phyloP scores from a whole-genome alignment of 2,329 filamentous ascomycete species.

The Penicillium janthinellum region DNA sequence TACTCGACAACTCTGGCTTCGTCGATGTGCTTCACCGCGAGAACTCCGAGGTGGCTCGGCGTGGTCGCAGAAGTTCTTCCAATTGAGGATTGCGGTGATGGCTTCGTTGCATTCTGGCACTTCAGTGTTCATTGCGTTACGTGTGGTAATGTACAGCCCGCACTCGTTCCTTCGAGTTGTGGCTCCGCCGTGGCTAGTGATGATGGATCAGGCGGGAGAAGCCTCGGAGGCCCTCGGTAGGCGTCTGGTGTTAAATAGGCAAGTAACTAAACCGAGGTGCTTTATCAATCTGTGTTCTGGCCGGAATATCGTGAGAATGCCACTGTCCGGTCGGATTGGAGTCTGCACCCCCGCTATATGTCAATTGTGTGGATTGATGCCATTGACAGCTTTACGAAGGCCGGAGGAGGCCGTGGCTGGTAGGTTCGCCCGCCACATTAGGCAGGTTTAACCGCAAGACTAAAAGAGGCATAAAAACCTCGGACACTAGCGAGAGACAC shows the following conservation, averaged over 20 bases:
- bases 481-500: background rate
- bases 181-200: slow-evolving; percentile 47
- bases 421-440: slow-evolving; percentile 1
- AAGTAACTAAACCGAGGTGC: background rate
- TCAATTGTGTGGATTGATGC: background rate
- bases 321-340: background rate
- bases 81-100: slow-evolving; percentile 54
- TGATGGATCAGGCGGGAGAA: slow-evolving; percentile 41
- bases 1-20: slow-evolving; percentile 48
- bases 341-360: background rate
- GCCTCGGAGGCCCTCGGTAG: slow-evolving; percentile 7
- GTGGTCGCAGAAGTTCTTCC: slow-evolving; percentile 52
- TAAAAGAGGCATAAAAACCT: background rate
- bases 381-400: slow-evolving; percentile 2
- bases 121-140: slow-evolving; percentile 33
- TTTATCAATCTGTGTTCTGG: background rate
- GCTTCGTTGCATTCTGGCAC: slow-evolving; percentile 53
- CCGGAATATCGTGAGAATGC: background rate
- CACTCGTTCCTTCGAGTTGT: slow-evolving; percentile 41
- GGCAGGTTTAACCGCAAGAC: slow-evolving; percentile 20
- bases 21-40: slow-evolving; percentile 48
- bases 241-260: background rate
- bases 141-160: slow-evolving; percentile 43
- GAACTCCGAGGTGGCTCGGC: slow-evolving; percentile 17
- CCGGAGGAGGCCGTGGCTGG: slow-evolving; percentile 4